Evolutionary conservation across 768 basidiomycete genomes (phyloP), one percentile per base, ranked within the genome.

Genomic region (Mycena rosella): DNA sequence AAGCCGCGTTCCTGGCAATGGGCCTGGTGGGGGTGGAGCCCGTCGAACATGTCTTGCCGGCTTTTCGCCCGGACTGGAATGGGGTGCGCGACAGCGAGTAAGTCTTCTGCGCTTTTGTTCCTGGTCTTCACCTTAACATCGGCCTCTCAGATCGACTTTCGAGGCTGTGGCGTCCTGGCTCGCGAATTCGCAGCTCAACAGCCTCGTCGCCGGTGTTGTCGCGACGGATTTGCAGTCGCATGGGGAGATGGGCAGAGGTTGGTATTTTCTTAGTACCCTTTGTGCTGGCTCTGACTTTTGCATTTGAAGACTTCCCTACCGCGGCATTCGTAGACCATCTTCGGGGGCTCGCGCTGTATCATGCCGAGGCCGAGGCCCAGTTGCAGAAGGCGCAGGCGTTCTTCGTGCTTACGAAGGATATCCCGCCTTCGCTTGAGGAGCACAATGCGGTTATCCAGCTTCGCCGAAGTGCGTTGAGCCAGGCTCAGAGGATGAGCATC

Each of bases 241-340:
- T 73, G 76, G 76, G 36, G 80, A 84, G 47, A 83, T 85, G 55
- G 81, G 80, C 9, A 81, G 83, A 78, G 83, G 85, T 85, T 17
- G n/a, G 79, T 60, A 51, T 47, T 10, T 63, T 54, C 24, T 11
- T 40, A n/a, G 30, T 26, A 26, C 9, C 42, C 15, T 24, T 42
- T 34, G n/a, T n/a, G 38, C 17, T 64, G 8, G 36, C 57, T 47
- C 45, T 54, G 27, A 34, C 24, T 38, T 58, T 32, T 1, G 3
- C 4, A n/a, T 15, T 15, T 40, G 38, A 57, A 85, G 84, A 82
- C 22, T 87, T 86, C 67, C 85, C 85, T n/a, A 73, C 83, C 9
- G 75, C 78, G 38, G 79, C 81, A 20, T 88, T 89, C 69, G 70
- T 88, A 22, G 83, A 86, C 29, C 85, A 87, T 45, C 73, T 88